Evolutionary conservation across 2,329 filamentous ascomycete genomes (phyloP).

Genomic region (Monilinia fructicola): DNA sequence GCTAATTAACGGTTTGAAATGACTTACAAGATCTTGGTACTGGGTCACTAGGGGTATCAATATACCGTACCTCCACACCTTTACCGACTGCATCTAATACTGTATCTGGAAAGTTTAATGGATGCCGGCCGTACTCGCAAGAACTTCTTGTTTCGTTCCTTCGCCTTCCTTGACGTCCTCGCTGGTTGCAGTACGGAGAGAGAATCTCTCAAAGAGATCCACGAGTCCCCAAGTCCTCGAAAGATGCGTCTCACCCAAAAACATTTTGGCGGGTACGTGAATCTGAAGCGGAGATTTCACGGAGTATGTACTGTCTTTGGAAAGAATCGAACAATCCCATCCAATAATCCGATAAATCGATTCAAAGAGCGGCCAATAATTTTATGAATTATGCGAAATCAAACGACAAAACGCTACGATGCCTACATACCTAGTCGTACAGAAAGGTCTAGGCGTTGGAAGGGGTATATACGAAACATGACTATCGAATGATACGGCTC

Average conservation of each 20-base stretch:
- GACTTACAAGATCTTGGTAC: background rate
- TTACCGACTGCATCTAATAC: background rate
- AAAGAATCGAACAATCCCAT: background rate
- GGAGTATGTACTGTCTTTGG: background rate
- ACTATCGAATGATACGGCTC: background rate
- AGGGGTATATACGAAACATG: constrained; percentile 9
- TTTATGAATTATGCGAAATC: background rate
- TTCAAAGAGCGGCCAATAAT: background rate
- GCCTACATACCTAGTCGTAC: too few species aligned
- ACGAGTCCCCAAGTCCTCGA: background rate
- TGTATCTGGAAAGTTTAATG: background rate
- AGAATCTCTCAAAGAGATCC: too few species aligned
- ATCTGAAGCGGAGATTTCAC: background rate
- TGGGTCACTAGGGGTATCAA: too few species aligned
- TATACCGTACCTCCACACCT: background rate
- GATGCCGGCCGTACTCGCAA: background rate
- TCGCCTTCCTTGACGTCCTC: background rate
- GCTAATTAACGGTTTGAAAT: background rate
- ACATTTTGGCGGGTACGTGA: background rate
- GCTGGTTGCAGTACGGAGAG: too few species aligned
- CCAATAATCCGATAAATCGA: background rate
- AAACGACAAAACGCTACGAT: background rate
- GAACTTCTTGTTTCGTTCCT: background rate
- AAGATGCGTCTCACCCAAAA: background rate
- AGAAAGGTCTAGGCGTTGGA: background rate